Evolutionary conservation across 2,329 filamentous ascomycete species (phyloP), one percentile per base, ranked within the genome.

Genomic region (Neopestalotiopsis sp.): DNA sequence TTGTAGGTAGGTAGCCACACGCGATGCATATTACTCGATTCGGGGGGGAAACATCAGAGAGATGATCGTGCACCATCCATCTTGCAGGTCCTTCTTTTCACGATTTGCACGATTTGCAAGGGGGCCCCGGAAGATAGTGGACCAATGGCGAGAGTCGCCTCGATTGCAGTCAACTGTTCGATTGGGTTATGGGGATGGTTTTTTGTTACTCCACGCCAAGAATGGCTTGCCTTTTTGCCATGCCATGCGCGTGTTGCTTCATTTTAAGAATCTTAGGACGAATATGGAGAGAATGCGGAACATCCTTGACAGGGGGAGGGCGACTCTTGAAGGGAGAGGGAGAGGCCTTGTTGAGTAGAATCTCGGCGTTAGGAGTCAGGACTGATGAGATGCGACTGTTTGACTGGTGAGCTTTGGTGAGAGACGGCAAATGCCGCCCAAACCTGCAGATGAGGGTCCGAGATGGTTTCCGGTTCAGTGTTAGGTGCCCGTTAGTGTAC

Each of bases 371-470:
- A 38, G 34, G 34, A 28, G 24, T 28, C 24, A 28, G 24, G 45
- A 17, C 40, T 42, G 14, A 9, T 34, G 5, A 59, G 12, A 59
- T 14, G 14, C 24, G 10, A 30, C 59, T 20, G 59, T 4, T 7
- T 38, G 12, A 45, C 14, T n/a, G 14, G 10, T 49, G 24, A 38
- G n/a, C 13, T 32, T 30, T 24, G 34, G 45, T 12, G 45, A n/a
- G 45, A 24, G 17, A 30, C 61, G 61, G 61, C 38, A 52, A 64
- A 64, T 64, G 61, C 61, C 61, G 61, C 24, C 38, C 61, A 52
- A 49, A 28, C 45, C 61, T 52, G 38, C 61, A 64, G 38, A 32
- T 64, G 24, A 14, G 30, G 20, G 40, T 28, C 61, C 61, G 61
- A 45, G 14, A 45, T 64, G 61, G 14, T 52, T 64, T 64, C 61